Base-by-base conservation (phyloP, 106 monocot species). In the Amphibolis antarctica region DNA sequence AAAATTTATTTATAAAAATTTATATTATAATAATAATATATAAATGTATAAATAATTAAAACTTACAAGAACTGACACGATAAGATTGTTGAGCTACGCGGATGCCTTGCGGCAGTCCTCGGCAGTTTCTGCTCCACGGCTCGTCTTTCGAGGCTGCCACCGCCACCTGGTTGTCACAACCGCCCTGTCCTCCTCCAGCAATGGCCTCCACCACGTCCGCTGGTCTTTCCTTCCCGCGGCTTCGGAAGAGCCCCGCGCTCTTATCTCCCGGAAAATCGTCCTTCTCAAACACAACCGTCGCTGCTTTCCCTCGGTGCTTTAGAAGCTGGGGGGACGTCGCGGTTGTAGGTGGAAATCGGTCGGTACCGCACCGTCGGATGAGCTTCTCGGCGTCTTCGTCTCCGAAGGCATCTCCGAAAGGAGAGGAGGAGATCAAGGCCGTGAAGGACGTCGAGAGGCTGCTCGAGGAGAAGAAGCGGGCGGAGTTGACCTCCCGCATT, bases 401-500 rank as follows among this genome's bases (percentile, higher is more conserved):
- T 18, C 11, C 21, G 15, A 43, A 43, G 4, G 11, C 24, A 1
- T 36, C 42, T 5, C 14, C 24, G 1, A 18, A 22, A 30, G 29
- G 53, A 25, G 60, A 24, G 7, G 64, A 69, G 12, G 72, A 81
- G 9, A 67, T 76, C 46, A 53, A n/a, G 4, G 65, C 62, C 27
- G 80, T 74, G 23, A 78, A 79, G 71, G 88, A 88, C 31, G 74
- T 76, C 18, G 73, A 76, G 64, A 59, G 74, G 42, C 63, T 81
- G 5, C 55, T 68, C 28, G 78, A 87, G 73, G 87, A 92, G 81
- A 92, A 82, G 69, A 73, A 79, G 42, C 74, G 79, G 11, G 77
- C 79, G 11, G 86, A 86, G 67, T 79, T 89, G 44, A 75, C 89
- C 21, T 63, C 86, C 25, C 77, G 86, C 27, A 94, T 94, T 66